phyloP scores from a whole-genome alignment of 352 stramenopile genomes.

The Lagenidium sp. region DNA sequence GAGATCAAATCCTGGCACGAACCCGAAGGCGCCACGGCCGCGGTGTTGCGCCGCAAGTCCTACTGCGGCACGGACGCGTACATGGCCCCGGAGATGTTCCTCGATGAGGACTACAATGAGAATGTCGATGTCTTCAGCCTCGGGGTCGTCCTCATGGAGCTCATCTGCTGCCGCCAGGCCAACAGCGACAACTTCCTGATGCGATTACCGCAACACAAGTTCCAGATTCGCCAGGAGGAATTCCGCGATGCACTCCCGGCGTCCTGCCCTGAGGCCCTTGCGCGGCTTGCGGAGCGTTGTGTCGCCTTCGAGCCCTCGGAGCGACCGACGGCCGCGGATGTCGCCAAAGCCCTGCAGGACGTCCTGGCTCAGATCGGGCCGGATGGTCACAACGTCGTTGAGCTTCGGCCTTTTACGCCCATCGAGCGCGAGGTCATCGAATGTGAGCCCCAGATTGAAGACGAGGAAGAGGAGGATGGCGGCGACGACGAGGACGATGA shows the following conservation, averaged over 20 bases:
- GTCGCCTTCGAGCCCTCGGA: conserved; percentile 70
- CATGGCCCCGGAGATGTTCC: conserved; percentile 80
- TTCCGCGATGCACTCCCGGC: conserved; percentile 56
- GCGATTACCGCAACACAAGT: conserved; percentile 80
- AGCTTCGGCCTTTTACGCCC: conserved; percentile 56
- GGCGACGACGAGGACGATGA: conserved; percentile 42
- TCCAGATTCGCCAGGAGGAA: conserved; percentile 46
- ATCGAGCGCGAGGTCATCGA: conserved; percentile 20
- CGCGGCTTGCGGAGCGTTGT: conserved; percentile 55
- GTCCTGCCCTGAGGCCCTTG: conserved; percentile 48
- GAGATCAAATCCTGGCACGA: conserved; percentile 36
- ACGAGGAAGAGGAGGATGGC: conserved; percentile 31
- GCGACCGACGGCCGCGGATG: conserved; percentile 34
- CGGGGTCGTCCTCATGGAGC: conserved; percentile 82
- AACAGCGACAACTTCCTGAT: conserved; percentile 75
- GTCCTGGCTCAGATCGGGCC: conserved; percentile 25
- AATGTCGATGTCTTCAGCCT: conserved; percentile 84
- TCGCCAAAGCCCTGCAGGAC: conserved; percentile 33
- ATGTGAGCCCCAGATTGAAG: conserved; percentile 48
- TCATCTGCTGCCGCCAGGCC: conserved; percentile 70
- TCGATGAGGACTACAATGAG: conserved; percentile 80
- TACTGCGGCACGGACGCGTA: conserved; percentile 84
- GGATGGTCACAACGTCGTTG: conserved; percentile 11
- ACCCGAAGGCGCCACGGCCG: conserved; percentile 8
- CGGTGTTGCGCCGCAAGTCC: conserved; percentile 43